A percentile compares a stretch with the other conserved stretches of the same genome.
Evolutionary conservation across 108 stramenopile genomes (phyloP).

Genomic region (Pseudonitzschia multiseries): DNA sequence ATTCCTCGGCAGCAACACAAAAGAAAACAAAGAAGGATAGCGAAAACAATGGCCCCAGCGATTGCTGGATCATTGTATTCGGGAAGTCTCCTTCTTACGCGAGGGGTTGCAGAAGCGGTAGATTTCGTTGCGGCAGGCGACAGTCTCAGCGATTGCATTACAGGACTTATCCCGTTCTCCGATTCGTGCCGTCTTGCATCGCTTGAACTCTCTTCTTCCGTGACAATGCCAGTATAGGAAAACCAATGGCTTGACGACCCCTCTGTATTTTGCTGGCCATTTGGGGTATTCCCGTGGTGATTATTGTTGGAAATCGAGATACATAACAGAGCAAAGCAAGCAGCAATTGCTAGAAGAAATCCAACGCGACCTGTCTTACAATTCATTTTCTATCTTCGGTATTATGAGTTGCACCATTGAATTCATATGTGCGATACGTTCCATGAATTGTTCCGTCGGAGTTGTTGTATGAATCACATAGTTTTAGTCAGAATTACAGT

Average conservation of each 20-base stretch:
- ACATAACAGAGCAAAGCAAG: background rate
- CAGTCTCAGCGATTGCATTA: background rate
- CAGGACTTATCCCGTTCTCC: background rate
- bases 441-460: background rate
- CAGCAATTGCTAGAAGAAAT: slow-evolving; percentile 1
- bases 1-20: slow-evolving; percentile 17
- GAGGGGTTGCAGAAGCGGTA: background rate
- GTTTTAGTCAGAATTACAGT: too few species aligned
- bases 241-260: background rate
- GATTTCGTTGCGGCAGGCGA: background rate
- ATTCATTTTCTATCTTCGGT: background rate
- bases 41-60: slow-evolving; percentile 2
- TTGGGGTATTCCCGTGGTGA: background rate
- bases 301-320: background rate
- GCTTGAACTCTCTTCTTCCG: background rate
- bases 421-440: background rate
- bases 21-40: slow-evolving; percentile 13
- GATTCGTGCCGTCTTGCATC: background rate
- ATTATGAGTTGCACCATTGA: background rate
- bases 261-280: background rate
- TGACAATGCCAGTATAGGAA: background rate
- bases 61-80: background rate
- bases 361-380: background rate
- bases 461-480: background rate
- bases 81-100: slow-evolving; percentile 6